Evolutionary conservation across 441 rosid genomes (phyloP), one percentile per base, ranked within the genome.

Genomic region (Capsella rubella): DNA sequence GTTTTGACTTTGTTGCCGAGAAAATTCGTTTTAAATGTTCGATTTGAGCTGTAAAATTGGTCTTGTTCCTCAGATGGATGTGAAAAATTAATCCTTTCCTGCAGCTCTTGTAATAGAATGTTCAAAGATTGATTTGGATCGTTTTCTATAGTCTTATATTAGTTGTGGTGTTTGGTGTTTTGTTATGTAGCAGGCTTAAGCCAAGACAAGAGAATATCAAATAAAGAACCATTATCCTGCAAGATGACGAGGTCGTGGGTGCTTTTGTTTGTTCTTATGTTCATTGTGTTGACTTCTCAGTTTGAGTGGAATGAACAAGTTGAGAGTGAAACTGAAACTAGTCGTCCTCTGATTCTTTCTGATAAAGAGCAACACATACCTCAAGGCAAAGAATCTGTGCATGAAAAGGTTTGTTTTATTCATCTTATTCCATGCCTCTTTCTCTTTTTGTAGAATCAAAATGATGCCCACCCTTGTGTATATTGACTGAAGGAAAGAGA

Each of bases 301-400:
- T 80, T 89, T 29, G 93, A 91, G 80, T 91, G 97, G 95, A 87
- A 88, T 71, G 89, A 88, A 45, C 95, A 87, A 66, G 78, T 88
- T 16, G 89, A 78, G 34, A 79, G 77, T 75, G 95, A 91, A 57
- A 79, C 72, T 71, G 93, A 87, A 73, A 75, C 78, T 37, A 83
- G 64, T 54, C 77, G 79, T 16, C 35, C 64, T 4, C 42, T 54
- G 0, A 64, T 57, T 69, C 43, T 64, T 67, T 74, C 87, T 52
- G 75, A 64, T 18, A 79, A 78, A 73, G 85, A 86, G 15, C 82
- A 74, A 34, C 68, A 75, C 64, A 39, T 55, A 78, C 82, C 83
- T 11, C 80, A 83, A 34, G 79, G 69, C 72, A 78, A 84, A 73
- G 89, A 88, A 16, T 61, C 80, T 43, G 69, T 84, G 47, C 89